Conservation (phyloP, 306 rosid species). For the Alnus glutinosa region DNA sequence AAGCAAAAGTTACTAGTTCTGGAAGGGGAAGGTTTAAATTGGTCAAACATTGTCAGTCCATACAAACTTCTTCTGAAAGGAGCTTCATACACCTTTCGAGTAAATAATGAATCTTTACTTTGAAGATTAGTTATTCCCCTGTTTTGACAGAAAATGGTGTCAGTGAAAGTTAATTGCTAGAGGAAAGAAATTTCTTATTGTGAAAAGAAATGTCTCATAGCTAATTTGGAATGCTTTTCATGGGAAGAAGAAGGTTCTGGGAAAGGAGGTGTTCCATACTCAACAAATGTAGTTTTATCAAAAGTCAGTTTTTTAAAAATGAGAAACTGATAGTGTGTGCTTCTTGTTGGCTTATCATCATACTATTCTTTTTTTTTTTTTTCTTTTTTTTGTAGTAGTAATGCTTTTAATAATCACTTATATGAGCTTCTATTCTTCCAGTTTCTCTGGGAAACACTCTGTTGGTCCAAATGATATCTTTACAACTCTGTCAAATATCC, state of each 20-base stretch:
- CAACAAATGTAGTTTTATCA: not conserved
- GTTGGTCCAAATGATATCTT: constrained; percentile 64
- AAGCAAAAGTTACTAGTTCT: not conserved
- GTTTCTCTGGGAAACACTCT: constrained; percentile 79
- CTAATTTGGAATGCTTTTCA: not conserved
- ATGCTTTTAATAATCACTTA: constrained; percentile 3
- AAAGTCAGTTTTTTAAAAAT: not conserved
- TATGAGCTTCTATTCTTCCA: constrained; percentile 23
- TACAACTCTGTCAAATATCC: constrained; percentile 53
- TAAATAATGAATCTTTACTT: not conserved
- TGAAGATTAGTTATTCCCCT: not conserved
- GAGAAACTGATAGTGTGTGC: not conserved
- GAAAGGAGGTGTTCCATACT: not conserved
- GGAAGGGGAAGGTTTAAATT: not conserved
- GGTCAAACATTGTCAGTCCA: not conserved
- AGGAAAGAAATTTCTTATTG: not conserved
- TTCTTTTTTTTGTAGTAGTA: not conserved
- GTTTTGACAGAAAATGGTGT: not conserved
- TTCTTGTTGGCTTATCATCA: not conserved
- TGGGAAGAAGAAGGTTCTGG: no score
- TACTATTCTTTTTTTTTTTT: no score
- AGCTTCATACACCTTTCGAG: not conserved
- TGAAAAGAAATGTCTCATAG: not conserved
- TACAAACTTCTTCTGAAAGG: not conserved
- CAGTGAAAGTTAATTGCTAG: not conserved